Evolutionary conservation across 495 filamentous ascomycete species (phyloP).

Genomic region (Penicillium pancosmium): DNA sequence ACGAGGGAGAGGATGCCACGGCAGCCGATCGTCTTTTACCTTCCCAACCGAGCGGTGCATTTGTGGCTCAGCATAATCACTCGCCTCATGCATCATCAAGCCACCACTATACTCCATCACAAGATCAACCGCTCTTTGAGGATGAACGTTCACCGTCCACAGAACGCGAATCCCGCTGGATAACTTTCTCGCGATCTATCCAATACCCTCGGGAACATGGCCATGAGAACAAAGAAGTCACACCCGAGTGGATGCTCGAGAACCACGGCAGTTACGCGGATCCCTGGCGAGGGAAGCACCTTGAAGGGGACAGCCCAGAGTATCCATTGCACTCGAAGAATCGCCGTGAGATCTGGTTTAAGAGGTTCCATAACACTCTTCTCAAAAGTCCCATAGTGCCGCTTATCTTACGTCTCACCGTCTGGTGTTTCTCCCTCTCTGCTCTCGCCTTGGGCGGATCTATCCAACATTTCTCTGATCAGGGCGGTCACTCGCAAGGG

Average conservation of each 20-base stretch:
- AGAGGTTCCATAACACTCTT: conserved; percentile 57
- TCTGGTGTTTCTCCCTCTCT: conserved; percentile 78
- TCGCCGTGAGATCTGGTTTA: conserved; percentile 56
- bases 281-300: conserved; percentile 57
- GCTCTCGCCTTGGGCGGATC: conserved; percentile 79
- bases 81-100: conserved; percentile 47
- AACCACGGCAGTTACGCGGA: conserved; percentile 57
- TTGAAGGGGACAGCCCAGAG: conserved; percentile 46
- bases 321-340: conserved; percentile 44
- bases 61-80: conserved; percentile 64
- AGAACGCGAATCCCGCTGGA: conserved; percentile 60
- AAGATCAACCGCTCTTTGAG: conserved; percentile 11
- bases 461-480: conserved; percentile 65
- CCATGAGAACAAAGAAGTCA: conserved; percentile 53
- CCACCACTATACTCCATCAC: conserved; percentile 15
- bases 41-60: conserved; percentile 50
- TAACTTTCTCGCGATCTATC: conserved; percentile 57
- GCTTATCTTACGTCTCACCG: conserved; percentile 76
- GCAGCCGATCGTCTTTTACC: conserved; percentile 42
- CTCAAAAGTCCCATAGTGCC: conserved; percentile 85
- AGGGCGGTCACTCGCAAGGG: conserved; percentile 52
- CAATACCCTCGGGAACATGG: conserved; percentile 53
- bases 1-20: conserved; percentile 34
- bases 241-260: conserved; percentile 60
- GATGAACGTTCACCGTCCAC: not conserved